Evolutionary conservation across 805 yeast species (phyloP), one percentile per base, ranked within the genome.

Genomic region (Komagataella pseudopastoris): DNA sequence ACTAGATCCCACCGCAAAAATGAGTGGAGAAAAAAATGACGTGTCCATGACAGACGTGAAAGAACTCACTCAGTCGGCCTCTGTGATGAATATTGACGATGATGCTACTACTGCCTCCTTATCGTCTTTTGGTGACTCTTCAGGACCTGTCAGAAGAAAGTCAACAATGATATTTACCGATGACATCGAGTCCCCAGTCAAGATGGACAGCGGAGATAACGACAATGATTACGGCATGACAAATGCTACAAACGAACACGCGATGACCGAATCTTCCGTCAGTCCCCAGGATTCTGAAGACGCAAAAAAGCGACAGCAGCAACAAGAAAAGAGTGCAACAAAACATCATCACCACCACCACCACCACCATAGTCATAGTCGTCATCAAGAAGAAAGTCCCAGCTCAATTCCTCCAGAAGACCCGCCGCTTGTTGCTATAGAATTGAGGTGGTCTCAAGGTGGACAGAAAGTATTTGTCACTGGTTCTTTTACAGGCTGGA

Each of bases 401-500:
- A 30, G 39, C 39, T 30, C 39, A 16, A 47, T 18, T 16, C 54
- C 58, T 6, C 57, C 58, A 5, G 64, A 60, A 23, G 63, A 64
- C 8, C 54, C 55, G 1, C 55, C 56, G 3, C 52, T 66, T 43
- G 63, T 65, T 45, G 81, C 81, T 1, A 73, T 88, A 1, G 89
- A 84, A 52, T 84, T 89, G 53, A 80, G 80, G 56, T 91, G 99
- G 99, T 82, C 81, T 16, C 96, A 91, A 66, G 98, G 98, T n/a
- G 99, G 99, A 54, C 78, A 78, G 49, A 86, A 86, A 60, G 98
- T 93, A 2, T 93, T 89, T 64, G 96, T 91, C 12, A 93, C 97
- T 43, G 99, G 99, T 49, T 86, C 97, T 0, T 91, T 91, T 68
- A 93, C 99, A 0, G 96, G 96, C 3, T 93, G 99, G 98, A 75